Evolutionary conservation across 164 flowering plant genomes (phyloP), one percentile per base, ranked within the genome.

Genomic region (Nelumbo lutea): DNA sequence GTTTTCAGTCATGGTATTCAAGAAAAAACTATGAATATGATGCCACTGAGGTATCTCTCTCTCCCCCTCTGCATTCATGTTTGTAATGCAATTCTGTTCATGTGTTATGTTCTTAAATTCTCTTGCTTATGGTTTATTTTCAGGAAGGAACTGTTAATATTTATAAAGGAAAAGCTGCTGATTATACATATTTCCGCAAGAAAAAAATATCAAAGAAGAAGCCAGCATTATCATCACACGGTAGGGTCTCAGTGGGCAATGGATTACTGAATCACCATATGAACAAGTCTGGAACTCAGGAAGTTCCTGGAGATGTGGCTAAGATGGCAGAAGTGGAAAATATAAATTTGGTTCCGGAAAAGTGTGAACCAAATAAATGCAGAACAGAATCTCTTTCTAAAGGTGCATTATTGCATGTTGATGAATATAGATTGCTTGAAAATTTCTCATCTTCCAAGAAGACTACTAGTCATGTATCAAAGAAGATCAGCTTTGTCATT

Each of bases 101-200:
- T 9, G 13, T 72, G 15, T 10, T 51, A 52, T 51, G 38, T 42
- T 43, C 38, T 42, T 72, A 51, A 1, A 63, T 42, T 38, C 27
- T 5, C 9, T 6, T 60, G 42, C 50, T 58, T 70, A 3, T 77
- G 3, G 9, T 41, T 72, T 46, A 72, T 11, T 72, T 77, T 69
- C 73, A 88, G 89, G 76, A 74, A 70, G 71, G 75, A 68, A 55
- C 67, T 11, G 50, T n/a, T 50, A 27, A 42, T 69, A 69, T 15
- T 58, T 52, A 62, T 53, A 67, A 75, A 52, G 72, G 63, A 60
- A 69, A 72, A 65, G 13, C 41, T 40, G 51, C 65, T 11, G 71
- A 65, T 72, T 56, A 81, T 68, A 85, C 80, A 39, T 84, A 86
- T 76, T 73, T 70, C 74, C 88, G 91, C 47, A 87, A 86, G 86